phyloP scores from a whole-genome alignment of 148 eudicot species.

The Amaranthus palmeri region DNA sequence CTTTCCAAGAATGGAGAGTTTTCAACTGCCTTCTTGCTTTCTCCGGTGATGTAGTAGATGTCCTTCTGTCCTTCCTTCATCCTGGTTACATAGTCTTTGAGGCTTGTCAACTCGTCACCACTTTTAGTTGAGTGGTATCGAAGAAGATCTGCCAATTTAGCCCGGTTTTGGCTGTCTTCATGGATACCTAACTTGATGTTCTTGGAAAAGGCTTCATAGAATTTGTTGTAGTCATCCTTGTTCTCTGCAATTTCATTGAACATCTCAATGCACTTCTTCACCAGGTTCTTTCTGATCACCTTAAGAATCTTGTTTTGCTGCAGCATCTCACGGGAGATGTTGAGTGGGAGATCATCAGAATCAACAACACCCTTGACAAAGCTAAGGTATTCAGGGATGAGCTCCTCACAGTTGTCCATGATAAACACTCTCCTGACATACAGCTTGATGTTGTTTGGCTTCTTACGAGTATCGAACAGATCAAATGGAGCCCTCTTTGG shows the following conservation, averaged over 20 bases:
- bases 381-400: conserved; percentile 85
- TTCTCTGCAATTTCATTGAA: conserved; percentile 91
- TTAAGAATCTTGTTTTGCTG: conserved; percentile 95
- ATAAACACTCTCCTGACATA: conserved; percentile 92
- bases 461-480: conserved; percentile 79
- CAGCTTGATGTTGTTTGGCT: conserved; percentile 87
- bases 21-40: conserved; percentile 89
- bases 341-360: conserved; percentile 84
- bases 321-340: conserved; percentile 85
- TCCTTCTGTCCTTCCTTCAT: conserved; percentile 97
- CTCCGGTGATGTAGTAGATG: conserved; percentile 79
- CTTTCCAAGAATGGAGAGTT: conserved; percentile 85
- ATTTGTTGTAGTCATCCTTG: conserved; percentile 84
- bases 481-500: conserved; percentile 88
- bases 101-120: conserved; percentile 75
- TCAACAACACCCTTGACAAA: conserved; percentile 91
- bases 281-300: conserved; percentile 90
- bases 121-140: conserved; percentile 82
- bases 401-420: conserved; percentile 91
- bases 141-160: conserved; percentile 71
- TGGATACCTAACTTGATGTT: conserved; percentile 83
- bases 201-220: conserved; percentile 84
- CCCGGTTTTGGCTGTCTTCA: conserved; percentile 82
- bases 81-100: conserved; percentile 87
- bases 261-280: conserved; percentile 93